These are phyloP conservation scores for Penicillium hesseltinei DNA, from an alignment of 2,329 filamentous ascomycete species.

Conservation along the genomic window DNA sequence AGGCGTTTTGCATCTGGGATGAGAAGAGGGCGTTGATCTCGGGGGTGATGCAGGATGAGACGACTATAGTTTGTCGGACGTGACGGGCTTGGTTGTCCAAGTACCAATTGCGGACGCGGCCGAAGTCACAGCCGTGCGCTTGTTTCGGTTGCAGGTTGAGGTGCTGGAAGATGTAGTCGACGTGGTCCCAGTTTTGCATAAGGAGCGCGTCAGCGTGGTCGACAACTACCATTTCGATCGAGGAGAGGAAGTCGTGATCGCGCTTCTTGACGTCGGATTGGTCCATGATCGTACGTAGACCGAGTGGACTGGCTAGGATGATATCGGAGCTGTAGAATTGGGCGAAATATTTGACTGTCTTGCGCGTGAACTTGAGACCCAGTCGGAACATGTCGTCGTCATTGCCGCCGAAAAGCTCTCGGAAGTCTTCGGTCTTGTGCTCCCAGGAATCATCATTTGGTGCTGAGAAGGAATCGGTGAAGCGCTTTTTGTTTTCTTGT, in stretches of 20 bases:
- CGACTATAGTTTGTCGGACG: constrained; percentile 80
- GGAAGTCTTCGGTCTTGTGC: constrained; percentile 81
- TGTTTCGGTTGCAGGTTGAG: constrained; percentile 88
- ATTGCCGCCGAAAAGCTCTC: constrained; percentile 86
- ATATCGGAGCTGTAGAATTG: constrained; percentile 97
- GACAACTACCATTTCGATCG: constrained; percentile 83
- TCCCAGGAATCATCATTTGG: constrained; percentile 66
- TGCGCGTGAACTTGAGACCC: constrained; percentile 94
- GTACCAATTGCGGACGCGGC: constrained; percentile 85
- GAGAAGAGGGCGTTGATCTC: constrained; percentile 80
- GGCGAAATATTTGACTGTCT: constrained; percentile 90
- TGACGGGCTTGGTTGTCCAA: constrained; percentile 79
- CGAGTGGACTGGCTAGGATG: constrained; percentile 84
- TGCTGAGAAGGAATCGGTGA: constrained; percentile 76
- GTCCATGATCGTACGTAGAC: constrained; percentile 85
- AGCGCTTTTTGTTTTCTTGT: constrained; percentile 91
- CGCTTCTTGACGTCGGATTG: constrained; percentile 67
- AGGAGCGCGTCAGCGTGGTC: constrained; percentile 91
- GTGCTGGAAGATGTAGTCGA: constrained; percentile 87
- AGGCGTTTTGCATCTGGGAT: constrained; percentile 73
- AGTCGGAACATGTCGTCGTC: constrained; percentile 96
- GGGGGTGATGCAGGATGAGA: constrained; percentile 81
- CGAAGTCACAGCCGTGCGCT: constrained; percentile 89
- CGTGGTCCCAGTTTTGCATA: constrained; percentile 98
- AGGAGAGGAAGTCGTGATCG: constrained; percentile 89